Evolutionary conservation across 1,139 yeast genomes (phyloP), one percentile per base, ranked within the genome.

Genomic region (Candida dubliniensis): DNA sequence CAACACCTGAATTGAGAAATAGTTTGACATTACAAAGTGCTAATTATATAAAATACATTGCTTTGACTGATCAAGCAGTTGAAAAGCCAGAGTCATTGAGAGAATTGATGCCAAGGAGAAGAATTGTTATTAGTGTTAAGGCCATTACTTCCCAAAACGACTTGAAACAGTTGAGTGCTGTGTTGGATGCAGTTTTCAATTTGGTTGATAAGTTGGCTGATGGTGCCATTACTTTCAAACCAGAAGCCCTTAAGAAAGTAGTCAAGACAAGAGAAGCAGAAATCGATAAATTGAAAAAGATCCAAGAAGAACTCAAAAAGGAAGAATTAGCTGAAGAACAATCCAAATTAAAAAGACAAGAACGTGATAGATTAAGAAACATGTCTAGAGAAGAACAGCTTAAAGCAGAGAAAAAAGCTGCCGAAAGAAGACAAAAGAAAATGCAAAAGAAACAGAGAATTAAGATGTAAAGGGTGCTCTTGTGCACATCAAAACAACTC

Each of bases 21-120:
- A 64, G 73, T 32, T 77, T 76, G 45, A 71, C 79, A 29, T 62
- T 87, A 50, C 72, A 74, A 46, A 69, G 84, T 45, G 79, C 81
- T 36, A 63, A 74, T 8, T 67, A 79, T 43, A 67, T 91, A 57
- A 81, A 82, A 58, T 85, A 64, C 58, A 63, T 93, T 53, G 84
- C 95, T 31, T 76, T 90, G 59, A 87, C 97, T 42, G 99, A 93
- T 63, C 86, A 88, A 66, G 82, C 90, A 27, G 58, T 69, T 34
- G 84, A 76, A 47, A 85, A 79, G 55, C 97, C 99, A 40, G 70
- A 63, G 34, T 54, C 71, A 32, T 57, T 80, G 41, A 67, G 69
- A 32, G 84, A 81, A 36, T 67, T 79, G 50, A 67, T 64, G 36
- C 82, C 89, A 43, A 63, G 61, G 47, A 79, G 90, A 55, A 79